Conservation (phyloP, 768 basidiomycete species). For the Leccinum pellstonianum region DNA sequence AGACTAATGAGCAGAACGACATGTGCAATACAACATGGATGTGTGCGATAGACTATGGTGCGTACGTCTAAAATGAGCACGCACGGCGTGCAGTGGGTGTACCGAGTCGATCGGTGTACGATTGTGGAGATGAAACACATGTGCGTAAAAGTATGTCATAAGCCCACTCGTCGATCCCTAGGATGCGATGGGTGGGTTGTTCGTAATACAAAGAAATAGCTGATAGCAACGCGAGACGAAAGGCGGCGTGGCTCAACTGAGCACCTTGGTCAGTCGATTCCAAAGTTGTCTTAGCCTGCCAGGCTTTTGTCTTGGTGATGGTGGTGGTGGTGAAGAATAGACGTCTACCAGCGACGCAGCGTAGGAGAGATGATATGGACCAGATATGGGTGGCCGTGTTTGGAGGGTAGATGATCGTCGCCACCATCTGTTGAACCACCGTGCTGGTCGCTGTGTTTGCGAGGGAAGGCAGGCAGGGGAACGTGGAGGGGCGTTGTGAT, state of each 20-base stretch:
- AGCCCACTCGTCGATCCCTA: background rate
- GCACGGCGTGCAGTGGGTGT: constrained; percentile 22
- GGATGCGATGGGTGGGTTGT: background rate
- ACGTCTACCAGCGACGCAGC: constrained; percentile 34
- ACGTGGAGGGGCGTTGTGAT: constrained; percentile 13
- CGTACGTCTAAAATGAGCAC: constrained; percentile 19
- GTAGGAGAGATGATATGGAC: constrained; percentile 31
- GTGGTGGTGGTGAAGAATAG: constrained; percentile 12
- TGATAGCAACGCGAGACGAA: background rate
- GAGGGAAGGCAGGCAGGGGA: constrained; percentile 18
- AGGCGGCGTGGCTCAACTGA: constrained; percentile 12
- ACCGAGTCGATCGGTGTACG: constrained; percentile 22
- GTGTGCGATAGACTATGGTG: constrained; percentile 7
- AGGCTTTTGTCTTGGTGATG: constrained; percentile 13
- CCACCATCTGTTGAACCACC: constrained; percentile 33
- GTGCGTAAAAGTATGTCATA: background rate
- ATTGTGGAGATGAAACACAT: constrained; percentile 17
- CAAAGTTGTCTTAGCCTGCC: constrained; percentile 31
- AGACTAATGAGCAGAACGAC: constrained; percentile 14
- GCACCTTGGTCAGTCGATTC: constrained; percentile 22
- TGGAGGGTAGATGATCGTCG: constrained; percentile 18
- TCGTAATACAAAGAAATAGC: background rate
- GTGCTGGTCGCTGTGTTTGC: constrained; percentile 3
- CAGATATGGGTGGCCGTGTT: constrained; percentile 31
- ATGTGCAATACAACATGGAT: constrained; percentile 16